phyloP scores from a whole-genome alignment of 345 rosid species.

The Rhizophora mangle region DNA sequence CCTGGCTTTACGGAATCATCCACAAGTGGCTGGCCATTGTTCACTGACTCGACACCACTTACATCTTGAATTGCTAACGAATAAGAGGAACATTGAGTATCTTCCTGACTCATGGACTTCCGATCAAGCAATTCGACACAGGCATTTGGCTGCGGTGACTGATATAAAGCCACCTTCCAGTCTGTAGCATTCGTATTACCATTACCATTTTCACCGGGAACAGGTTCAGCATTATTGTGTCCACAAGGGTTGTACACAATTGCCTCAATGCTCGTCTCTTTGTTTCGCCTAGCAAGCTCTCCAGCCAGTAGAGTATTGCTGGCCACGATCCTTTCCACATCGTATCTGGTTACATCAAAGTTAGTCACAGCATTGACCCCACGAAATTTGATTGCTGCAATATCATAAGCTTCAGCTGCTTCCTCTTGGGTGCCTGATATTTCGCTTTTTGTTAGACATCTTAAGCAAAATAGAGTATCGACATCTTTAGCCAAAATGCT shows the following conservation, averaged over 20 bases:
- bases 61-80: constrained; percentile 41
- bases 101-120: constrained; percentile 21
- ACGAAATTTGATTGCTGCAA: constrained; percentile 77
- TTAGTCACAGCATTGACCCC: constrained; percentile 78
- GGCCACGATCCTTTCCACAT: constrained; percentile 71
- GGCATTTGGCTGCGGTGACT: constrained; percentile 27
- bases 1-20: constrained; percentile 34
- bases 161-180: constrained; percentile 47
- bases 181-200: constrained; percentile 29
- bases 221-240: constrained; percentile 13
- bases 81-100: constrained; percentile 27
- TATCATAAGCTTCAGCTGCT: constrained; percentile 80
- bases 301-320: constrained; percentile 70
- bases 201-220: constrained; percentile 18
- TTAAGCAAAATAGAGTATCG: background rate
- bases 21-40: constrained; percentile 32
- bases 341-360: constrained; percentile 65
- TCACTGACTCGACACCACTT: constrained; percentile 40
- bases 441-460: background rate
- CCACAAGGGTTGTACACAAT: constrained; percentile 14
- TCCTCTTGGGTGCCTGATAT: constrained; percentile 75
- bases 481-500: background rate
- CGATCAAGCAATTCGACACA: constrained; percentile 34
- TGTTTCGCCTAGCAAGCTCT: constrained; percentile 60
- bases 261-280: constrained; percentile 27